Evolutionary conservation across 345 rosid genomes (phyloP).

Genomic region (Heritiera fomes): DNA sequence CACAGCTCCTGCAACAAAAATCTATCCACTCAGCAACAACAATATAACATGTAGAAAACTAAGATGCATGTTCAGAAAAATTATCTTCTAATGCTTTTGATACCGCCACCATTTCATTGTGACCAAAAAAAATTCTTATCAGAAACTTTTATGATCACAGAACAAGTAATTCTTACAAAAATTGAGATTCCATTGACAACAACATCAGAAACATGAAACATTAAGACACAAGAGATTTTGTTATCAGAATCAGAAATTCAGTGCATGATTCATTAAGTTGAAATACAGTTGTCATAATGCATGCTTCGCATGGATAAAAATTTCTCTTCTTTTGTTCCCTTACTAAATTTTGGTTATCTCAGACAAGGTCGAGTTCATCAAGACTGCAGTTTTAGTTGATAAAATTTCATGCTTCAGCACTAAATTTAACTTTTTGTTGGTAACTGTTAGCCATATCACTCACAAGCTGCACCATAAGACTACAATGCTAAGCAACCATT

Average conservation of each 20-base stretch:
- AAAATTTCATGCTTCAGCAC: neutral
- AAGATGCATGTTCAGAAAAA: constrained; percentile 4
- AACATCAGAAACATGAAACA: neutral
- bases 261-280: neutral
- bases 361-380: neutral
- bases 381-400: constrained; percentile 9
- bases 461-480: neutral
- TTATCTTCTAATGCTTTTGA: neutral
- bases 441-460: neutral
- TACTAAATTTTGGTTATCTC: neutral
- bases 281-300: neutral
- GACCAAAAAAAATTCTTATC: neutral
- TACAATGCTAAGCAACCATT: constrained; percentile 3
- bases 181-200: neutral
- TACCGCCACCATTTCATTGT: neutral
- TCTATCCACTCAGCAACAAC: constrained; percentile 23
- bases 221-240: neutral
- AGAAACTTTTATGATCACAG: neutral
- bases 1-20: constrained; percentile 74
- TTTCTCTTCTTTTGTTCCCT: neutral
- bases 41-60: constrained; percentile 13
- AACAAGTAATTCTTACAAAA: neutral
- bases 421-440: neutral
- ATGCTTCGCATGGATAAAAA: neutral
- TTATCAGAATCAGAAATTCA: neutral